Evolutionary conservation across 495 filamentous ascomycete species (phyloP), one percentile per base, ranked within the genome.

Genomic region (Penicillium argentinense): DNA sequence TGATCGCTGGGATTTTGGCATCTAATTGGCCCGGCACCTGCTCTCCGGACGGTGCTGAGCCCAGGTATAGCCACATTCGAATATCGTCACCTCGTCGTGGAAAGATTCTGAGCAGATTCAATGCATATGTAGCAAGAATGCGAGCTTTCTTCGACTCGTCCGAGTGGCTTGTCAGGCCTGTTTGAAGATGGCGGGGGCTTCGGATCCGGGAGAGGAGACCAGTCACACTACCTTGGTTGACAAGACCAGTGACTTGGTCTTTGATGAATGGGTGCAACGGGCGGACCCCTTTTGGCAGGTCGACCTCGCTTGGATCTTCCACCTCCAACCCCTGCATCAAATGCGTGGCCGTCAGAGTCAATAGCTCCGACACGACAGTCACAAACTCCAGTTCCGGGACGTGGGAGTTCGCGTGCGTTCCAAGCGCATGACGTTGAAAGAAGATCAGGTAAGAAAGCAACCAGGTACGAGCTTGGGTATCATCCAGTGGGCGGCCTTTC

Each of bases 21-120:
- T 59, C 62, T 7, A 64, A 57, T 22, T 63, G 57, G 13, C 53
- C 69, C 14, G 75, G 76, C 3, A 50, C 25, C 11, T 59, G 53
- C 21, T 62, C 55, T 1, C 47, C 48, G 14, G 69, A 67, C 12
- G 76, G 71, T 9, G 87, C 83, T 23, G 90, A 90, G 0, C 89
- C 86, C 11, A 91, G 71, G 53, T 91, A 97, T 4, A 99, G 71
- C 76, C 93, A 95, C 89, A 97, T 95, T 1, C 91, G 85, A 40
- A 97, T 95, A 41, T 97, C 95, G 56, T 96, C 90, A 14, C 83
- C 81, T 28, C 82, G 77, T 7, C 79, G 75, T 14, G 91, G 93
- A 54, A 99, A 99, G 43, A 89, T 87, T 45, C 86, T 82, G 5
- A 97, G 68, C 7, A 99, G 68, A 11, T 88, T 93, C 30, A 97